phyloP scores from a whole-genome alignment of 495 filamentous ascomycete genomes.

The Neurospora cerealis region DNA sequence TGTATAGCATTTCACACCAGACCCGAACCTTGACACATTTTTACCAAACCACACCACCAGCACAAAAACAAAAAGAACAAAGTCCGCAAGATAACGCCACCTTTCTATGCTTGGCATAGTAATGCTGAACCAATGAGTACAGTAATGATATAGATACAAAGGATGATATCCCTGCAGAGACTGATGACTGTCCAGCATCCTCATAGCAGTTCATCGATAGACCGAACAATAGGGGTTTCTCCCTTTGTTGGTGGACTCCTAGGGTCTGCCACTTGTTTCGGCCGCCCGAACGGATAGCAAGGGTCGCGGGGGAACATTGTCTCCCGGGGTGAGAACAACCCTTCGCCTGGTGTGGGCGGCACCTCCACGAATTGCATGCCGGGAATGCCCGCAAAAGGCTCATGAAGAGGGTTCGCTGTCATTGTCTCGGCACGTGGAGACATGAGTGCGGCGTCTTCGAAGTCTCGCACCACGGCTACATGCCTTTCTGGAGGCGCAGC shows the following conservation, averaged over 20 bases:
- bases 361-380: conserved; percentile 39
- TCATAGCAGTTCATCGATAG: conserved; percentile 49
- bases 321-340: conserved; percentile 40
- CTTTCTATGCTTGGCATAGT: not conserved
- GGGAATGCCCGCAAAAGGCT: conserved; percentile 23
- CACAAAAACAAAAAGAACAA: conserved; percentile 1
- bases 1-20: not conserved
- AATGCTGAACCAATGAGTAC: not conserved
- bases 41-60: not conserved
- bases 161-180: not conserved
- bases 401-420: conserved; percentile 42
- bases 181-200: not conserved
- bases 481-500: conserved; percentile 14
- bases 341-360: conserved; percentile 34
- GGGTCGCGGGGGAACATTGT: conserved; percentile 42
- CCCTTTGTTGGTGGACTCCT: conserved; percentile 54
- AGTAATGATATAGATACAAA: conserved; percentile 2
- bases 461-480: conserved; percentile 18
- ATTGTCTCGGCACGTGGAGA: conserved; percentile 43
- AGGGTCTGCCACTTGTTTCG: conserved; percentile 43
- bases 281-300: conserved; percentile 35
- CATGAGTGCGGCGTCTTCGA: conserved; percentile 34
- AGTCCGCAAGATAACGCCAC: not conserved
- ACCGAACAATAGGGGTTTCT: conserved; percentile 56
- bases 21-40: conserved; percentile 1